Evolutionary conservation across 176 grass and related monocot genomes (phyloP), one percentile per base, ranked within the genome.

Genomic region (Areca catechu): DNA sequence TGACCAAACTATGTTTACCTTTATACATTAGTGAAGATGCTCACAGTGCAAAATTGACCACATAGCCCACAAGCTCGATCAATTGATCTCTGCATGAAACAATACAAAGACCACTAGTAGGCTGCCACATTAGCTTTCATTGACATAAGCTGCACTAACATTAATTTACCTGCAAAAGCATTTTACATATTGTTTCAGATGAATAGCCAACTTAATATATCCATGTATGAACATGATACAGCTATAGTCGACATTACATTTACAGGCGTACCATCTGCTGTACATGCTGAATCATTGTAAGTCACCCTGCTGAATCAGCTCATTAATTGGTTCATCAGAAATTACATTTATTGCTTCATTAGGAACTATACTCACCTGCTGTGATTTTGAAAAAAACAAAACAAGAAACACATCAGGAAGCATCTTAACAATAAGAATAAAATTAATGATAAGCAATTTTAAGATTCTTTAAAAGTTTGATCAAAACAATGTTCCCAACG

Each of bases 201-300:
- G 9, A 43, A 43, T 43, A 43, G 1, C 7, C 34, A 43, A 12
- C 10, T 43, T 43, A 43, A 43, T 43, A 43, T 43, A 43, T 12
- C 7, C 34, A 43, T 12, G 34, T 43, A 43, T 43, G 34, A 43
- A 43, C 9, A 43, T 43, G 34, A 43, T 14, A 43, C 2, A 43
- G 9, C 34, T 43, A 43, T 14, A 43, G 34, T 43, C 14, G 34
- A 18, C 57, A 29, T 30, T n/a, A 63, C 47, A 60, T 20, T 71
- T 71, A 71, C 68, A 71, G 58, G 20, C 29, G 1, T 56, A 20
- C 25, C 24, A 19, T 71, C 64, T 49, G 24, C 17, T 69, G 18
- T 59, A 27, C 54, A 51, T 59, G 34, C 3, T 51, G 43, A 52
- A 24, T 16, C 16, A 60, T 16, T 24, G 25, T 71, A 16, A 48